These are phyloP conservation scores for Adenanthera pavonina DNA, from an alignment of 306 rosid genomes.

Conservation along the genomic window DNA sequence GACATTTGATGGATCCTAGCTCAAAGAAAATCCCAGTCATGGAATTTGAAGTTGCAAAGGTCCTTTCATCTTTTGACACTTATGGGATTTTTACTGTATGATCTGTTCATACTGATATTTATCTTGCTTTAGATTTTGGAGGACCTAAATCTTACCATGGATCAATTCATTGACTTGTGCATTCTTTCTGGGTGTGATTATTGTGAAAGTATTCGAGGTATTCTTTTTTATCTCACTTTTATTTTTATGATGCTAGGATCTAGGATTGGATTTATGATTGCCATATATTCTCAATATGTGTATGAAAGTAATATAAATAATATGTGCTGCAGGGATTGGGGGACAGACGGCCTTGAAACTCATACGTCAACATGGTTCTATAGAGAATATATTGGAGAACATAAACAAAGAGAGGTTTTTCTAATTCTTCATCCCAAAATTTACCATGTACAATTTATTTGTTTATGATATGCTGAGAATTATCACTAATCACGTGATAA, in stretches of 20 bases:
- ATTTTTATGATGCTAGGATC: slow-evolving; percentile 24
- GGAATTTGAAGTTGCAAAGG: slow-evolving; percentile 96
- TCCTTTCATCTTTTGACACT: slow-evolving; percentile 42
- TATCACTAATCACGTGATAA: not conserved
- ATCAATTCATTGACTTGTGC: slow-evolving; percentile 93
- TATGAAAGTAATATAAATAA: slow-evolving; percentile 19
- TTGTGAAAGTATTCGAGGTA: slow-evolving; percentile 94
- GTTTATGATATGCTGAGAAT: not conserved
- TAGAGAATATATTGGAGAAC: slow-evolving; percentile 85
- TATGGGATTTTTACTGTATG: slow-evolving; percentile 12
- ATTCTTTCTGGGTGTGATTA: slow-evolving; percentile 98
- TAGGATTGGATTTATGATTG: slow-evolving; percentile 13
- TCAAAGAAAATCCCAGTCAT: slow-evolving; percentile 94
- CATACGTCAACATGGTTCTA: slow-evolving; percentile 91
- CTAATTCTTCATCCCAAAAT: slow-evolving; percentile 1
- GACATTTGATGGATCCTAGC: slow-evolving; percentile 99
- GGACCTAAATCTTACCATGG: slow-evolving; percentile 85
- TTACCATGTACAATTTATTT: not conserved
- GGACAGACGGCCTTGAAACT: slow-evolving; percentile 95
- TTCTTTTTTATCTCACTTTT: slow-evolving; percentile 6
- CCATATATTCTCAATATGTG: slow-evolving; percentile 25
- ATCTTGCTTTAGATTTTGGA: slow-evolving; percentile 73
- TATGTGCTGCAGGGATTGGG: slow-evolving; percentile 79
- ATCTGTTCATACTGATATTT: slow-evolving; percentile 39
- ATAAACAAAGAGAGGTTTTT: slow-evolving; percentile 84